Conservation (phyloP, 805 yeast species). For the Candida sakaeoensis region DNA sequence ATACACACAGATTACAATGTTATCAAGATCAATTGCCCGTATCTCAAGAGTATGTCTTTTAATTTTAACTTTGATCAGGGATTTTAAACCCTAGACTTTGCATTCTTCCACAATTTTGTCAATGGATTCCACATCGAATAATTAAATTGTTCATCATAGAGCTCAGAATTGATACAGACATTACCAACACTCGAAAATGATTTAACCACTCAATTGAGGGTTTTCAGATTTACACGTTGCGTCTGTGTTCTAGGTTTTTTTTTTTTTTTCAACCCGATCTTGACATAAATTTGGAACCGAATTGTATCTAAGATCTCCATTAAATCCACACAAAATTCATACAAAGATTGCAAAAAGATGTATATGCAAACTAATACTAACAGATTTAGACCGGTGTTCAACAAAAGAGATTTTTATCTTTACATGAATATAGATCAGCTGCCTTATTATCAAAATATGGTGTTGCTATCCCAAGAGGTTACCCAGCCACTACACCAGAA, state of each 20-base stretch:
- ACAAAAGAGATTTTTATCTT: slow-evolving; percentile 70
- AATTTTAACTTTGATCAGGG: too few relatives aligned
- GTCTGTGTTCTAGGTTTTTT: neutral
- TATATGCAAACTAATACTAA: too few relatives aligned
- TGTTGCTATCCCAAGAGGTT: slow-evolving; percentile 88
- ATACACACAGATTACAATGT: slow-evolving; percentile 21
- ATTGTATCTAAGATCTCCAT: neutral
- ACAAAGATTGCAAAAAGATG: too few relatives aligned
- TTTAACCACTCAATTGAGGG: too few relatives aligned
- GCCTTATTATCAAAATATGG: slow-evolving; percentile 78
- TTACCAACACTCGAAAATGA: too few relatives aligned
- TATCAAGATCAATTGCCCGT: slow-evolving; percentile 42
- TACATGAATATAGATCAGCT: slow-evolving; percentile 96
- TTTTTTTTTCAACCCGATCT: neutral
- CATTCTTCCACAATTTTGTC: too few relatives aligned
- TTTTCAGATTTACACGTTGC: too few relatives aligned
- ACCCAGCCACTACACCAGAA: slow-evolving; percentile 83
- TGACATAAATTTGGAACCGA: neutral
- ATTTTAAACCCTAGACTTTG: too few relatives aligned
- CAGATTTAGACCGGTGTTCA: slow-evolving; percentile 12
- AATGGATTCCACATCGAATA: neutral
- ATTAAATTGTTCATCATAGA: neutral
- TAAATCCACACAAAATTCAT: neutral
- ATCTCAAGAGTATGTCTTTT: slow-evolving; percentile 37
- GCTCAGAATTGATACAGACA: too few relatives aligned